These are phyloP conservation scores for Scytalidium lignicola DNA, from an alignment of 2,329 filamentous ascomycete species.

Conservation along the genomic window DNA sequence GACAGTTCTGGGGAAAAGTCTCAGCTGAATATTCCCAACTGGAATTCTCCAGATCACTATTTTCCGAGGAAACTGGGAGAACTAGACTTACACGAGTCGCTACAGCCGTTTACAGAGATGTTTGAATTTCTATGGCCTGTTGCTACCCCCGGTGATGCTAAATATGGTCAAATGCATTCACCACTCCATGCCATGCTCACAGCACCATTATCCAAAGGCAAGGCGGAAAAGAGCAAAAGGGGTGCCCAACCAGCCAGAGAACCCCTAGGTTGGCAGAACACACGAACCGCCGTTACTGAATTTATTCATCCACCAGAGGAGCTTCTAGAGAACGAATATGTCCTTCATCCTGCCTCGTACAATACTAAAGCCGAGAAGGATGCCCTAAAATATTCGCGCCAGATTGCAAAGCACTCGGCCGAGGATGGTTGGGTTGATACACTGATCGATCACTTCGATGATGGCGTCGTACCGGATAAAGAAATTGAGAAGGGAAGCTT, in stretches of 20 bases:
- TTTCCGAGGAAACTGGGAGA: conserved; percentile 49
- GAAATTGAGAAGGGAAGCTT: conserved; percentile 77
- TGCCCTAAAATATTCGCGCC: conserved; percentile 47
- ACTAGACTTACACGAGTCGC: conserved; percentile 44
- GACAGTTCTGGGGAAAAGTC: conserved; percentile 4
- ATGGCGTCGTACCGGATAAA: conserved; percentile 61
- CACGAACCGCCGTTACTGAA: conserved; percentile 75
- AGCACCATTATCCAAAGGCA: conserved; percentile 63
- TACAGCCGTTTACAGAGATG: conserved; percentile 70
- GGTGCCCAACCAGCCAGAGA: conserved; percentile 57
- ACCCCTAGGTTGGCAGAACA: conserved; percentile 63
- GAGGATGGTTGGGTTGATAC: conserved; percentile 80
- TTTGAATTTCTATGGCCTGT: conserved; percentile 89
- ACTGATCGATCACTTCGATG: conserved; percentile 57
- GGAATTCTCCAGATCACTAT: conserved; percentile 53
- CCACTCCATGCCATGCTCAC: conserved; percentile 81
- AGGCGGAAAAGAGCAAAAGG: conserved; percentile 56
- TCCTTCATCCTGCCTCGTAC: conserved; percentile 75
- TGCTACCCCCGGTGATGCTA: conserved; percentile 80
- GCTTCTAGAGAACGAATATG: conserved; percentile 76
- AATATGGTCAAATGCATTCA: conserved; percentile 75
- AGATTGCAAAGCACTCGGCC: conserved; percentile 40
- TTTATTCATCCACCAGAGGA: conserved; percentile 71
- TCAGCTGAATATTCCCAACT: conserved; percentile 3
- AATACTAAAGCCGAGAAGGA: conserved; percentile 48